phyloP scores from a whole-genome alignment of 2,329 filamentous ascomycete species.

The Biscogniauxia mediterranea region DNA sequence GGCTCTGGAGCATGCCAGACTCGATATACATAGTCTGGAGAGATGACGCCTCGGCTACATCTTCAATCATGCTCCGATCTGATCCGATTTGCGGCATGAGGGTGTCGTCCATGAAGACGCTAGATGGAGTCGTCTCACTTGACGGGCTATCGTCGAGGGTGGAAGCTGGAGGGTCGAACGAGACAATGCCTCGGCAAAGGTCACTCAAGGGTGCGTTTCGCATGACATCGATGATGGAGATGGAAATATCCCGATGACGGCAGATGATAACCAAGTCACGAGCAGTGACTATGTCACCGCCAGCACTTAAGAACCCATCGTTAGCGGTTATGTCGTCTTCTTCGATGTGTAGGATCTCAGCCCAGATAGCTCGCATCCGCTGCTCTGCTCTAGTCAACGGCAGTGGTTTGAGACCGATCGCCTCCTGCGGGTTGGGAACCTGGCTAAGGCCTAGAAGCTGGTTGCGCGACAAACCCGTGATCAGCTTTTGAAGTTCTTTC shows the following conservation, averaged over 20 bases:
- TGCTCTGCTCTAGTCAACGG: constrained; percentile 48
- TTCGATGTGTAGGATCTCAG: constrained; percentile 40
- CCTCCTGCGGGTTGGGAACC: constrained; percentile 37
- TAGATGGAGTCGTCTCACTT: constrained; percentile 17
- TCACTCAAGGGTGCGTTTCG: constrained; percentile 42
- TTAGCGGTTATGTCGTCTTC: constrained; percentile 40
- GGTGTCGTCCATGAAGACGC: constrained; percentile 39
- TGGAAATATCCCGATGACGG: constrained; percentile 40
- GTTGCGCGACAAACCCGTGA: constrained; percentile 40
- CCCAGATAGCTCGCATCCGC: constrained; percentile 48
- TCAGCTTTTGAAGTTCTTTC: constrained; percentile 45
- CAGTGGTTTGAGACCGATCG: constrained; percentile 42
- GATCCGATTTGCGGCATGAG: constrained; percentile 44
- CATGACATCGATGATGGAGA: constrained; percentile 45
- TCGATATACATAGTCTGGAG: constrained; percentile 49
- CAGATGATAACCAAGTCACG: constrained; percentile 44
- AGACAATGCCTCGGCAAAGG: constrained; percentile 37
- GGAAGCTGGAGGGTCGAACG: constrained; percentile 20
- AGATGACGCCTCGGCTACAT: constrained; percentile 48
- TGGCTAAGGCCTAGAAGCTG: constrained; percentile 43
- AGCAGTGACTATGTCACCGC: constrained; percentile 46
- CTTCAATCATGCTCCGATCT: constrained; percentile 42
- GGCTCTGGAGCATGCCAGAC: constrained; percentile 42
- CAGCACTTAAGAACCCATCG: constrained; percentile 46
- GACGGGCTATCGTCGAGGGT: constrained; percentile 8